Evolutionary conservation across 306 rosid genomes (phyloP).

Genomic region (Rosa rugosa): DNA sequence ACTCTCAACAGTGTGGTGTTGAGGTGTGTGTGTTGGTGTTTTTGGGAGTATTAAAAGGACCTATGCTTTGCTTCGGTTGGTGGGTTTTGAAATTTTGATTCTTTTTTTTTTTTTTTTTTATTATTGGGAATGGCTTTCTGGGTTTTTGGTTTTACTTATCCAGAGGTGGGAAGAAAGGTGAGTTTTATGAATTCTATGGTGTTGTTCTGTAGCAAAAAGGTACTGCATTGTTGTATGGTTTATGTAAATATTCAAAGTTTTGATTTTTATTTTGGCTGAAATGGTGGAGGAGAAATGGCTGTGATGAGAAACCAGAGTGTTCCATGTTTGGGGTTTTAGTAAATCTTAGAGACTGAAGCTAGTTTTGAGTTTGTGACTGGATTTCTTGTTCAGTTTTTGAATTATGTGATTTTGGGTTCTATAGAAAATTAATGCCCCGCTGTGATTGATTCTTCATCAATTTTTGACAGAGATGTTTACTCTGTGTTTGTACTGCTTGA

Average conservation of each 20-base stretch:
- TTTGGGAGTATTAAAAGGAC: neutral
- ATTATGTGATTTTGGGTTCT: neutral
- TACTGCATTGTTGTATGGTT: slow-evolving; percentile 30
- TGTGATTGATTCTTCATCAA: neutral
- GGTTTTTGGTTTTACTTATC: slow-evolving; percentile 18
- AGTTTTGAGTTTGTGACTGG: neutral
- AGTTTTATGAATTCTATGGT: slow-evolving; percentile 16
- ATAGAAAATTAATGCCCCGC: neutral
- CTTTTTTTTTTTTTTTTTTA: neutral
- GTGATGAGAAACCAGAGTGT: neutral
- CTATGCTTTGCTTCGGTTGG: neutral
- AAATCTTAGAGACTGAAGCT: neutral
- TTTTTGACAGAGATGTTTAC: slow-evolving; percentile 14
- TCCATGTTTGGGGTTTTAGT: neutral
- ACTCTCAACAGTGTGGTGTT: slow-evolving; percentile 16
- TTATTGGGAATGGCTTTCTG: slow-evolving; percentile 18
- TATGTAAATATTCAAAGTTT: slow-evolving; percentile 13
- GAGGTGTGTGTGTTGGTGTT: slow-evolving; percentile 21
- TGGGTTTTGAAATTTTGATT: slow-evolving; percentile 9
- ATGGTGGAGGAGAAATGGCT: slow-evolving; percentile 7
- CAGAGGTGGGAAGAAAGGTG: slow-evolving; percentile 28
- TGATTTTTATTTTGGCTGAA: neutral
- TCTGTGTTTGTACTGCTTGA: slow-evolving; percentile 13
- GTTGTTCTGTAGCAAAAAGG: slow-evolving; percentile 12
- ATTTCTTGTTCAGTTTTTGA: neutral